Percentiles rank a stretch among this genome's conserved stretches.
phyloP scores from a whole-genome alignment of 2,329 filamentous ascomycete species.

The Trichoderma endophyticum region DNA sequence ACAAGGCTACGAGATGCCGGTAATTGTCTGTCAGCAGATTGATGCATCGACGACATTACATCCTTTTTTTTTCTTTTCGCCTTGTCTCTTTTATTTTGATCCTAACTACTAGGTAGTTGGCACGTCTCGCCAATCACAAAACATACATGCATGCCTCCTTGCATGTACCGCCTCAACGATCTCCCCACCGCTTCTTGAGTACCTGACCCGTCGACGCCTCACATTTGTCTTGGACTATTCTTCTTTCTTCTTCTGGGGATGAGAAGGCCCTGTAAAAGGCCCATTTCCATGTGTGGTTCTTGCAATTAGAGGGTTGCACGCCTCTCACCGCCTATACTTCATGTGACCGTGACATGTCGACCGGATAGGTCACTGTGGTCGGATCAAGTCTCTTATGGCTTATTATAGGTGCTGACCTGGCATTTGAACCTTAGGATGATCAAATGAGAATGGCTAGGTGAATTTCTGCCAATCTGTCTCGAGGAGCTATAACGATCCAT shows the following conservation, averaged over 20 bases:
- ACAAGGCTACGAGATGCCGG: background rate
- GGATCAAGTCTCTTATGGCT: background rate
- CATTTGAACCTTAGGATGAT: background rate
- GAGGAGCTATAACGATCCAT: background rate
- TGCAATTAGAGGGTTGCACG: background rate
- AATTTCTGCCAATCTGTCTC: background rate
- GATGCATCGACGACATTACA: background rate
- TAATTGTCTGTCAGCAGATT: background rate
- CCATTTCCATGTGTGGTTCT: background rate
- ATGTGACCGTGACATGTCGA: background rate
- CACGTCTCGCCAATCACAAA: background rate
- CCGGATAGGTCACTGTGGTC: background rate
- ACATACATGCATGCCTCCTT: background rate
- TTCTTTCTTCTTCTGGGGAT: background rate
- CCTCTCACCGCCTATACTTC: background rate
- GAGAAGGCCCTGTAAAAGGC: background rate
- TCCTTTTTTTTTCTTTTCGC: background rate
- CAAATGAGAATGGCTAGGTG: background rate
- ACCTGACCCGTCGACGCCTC: background rate
- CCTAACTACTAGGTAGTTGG: background rate
- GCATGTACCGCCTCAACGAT: background rate
- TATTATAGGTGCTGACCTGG: background rate
- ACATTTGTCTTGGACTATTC: background rate
- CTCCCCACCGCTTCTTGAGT: background rate
- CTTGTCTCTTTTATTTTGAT: background rate